Base-by-base conservation (phyloP, 306 rosid genomes). In the Macrotyloma uniflorum region DNA sequence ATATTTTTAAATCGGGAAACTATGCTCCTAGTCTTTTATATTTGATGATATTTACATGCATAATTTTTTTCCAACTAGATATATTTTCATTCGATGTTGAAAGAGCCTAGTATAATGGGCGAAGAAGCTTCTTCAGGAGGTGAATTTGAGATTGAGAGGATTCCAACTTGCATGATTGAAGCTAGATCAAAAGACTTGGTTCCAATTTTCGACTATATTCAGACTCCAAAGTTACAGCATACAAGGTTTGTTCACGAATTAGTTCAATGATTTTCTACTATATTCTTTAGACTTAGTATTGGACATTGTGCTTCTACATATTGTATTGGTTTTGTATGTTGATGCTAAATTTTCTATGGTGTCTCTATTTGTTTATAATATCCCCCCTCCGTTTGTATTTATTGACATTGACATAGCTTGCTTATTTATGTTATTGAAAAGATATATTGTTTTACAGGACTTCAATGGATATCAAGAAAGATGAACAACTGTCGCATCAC, bases 121-220 rank as follows among this genome's bases (percentile, higher is more conserved):
- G 88, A 70, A 82, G 87, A 65, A 70, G 86, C 74, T 67, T 67
- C 75, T 76, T 78, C 79, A 1, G 90, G 80, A 47, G 97, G 98
- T 19, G 99, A 93, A 84, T 62, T 85, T 38, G 98, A 93, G 87
- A 85, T 93, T 1, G 99, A 96, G 85, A 88, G 89, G 77, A 85
- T 93, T 47, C 88, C 91, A 5, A 88, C 96, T 53, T 80, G 81
- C 74, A 86, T 75, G 84, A 79, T 91, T 73, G 93, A 91, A 86
- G 93, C 93, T 65, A 86, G 98, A 82, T 80, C 97, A 33, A 96
- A 89, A 83, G 80, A 81, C 85, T 83, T 93, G 77, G 82, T 96
- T 85, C 99, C 99, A 6, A 85, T 91, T 82, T 87, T 82, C 70
- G 92, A 95, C 85, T 82, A 86, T 84, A 63, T 87, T 68, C 90